phyloP scores from a whole-genome alignment of 164 flowering plant genomes.

The Amborella trichopoda region DNA sequence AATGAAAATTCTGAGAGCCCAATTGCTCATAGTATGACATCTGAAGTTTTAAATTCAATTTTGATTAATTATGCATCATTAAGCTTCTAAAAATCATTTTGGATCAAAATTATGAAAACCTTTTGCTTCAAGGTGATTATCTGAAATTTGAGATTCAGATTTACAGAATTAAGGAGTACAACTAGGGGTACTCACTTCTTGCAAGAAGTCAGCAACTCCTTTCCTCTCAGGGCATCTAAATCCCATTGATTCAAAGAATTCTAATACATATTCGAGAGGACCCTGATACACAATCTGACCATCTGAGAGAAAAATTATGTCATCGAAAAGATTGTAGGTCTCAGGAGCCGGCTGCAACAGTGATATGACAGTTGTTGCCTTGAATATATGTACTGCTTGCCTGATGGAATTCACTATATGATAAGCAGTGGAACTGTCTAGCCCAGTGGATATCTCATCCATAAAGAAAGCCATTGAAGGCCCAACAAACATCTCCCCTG shows the following conservation, averaged over 20 bases:
- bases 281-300: constrained; percentile 35
- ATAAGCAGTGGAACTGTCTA: constrained; percentile 2
- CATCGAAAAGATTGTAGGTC: constrained; percentile 24
- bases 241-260: constrained; percentile 11
- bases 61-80: too few relatives aligned
- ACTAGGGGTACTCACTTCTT: constrained; percentile 27
- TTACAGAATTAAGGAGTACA: too few relatives aligned
- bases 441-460: constrained; percentile 9
- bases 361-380: constrained; percentile 35
- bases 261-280: constrained; percentile 23
- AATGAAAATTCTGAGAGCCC: too few relatives aligned
- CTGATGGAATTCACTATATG: constrained; percentile 35
- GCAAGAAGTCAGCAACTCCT: constrained; percentile 11
- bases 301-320: constrained; percentile 4
- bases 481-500: constrained; percentile 12
- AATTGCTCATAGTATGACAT: too few relatives aligned
- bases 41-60: too few relatives aligned
- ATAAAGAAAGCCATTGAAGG: constrained; percentile 6
- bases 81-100: too few relatives aligned
- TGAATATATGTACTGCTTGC: constrained; percentile 31
- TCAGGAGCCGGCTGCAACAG: constrained; percentile 55
- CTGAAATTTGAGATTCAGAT: too few relatives aligned
- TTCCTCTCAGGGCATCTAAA: constrained; percentile 11
- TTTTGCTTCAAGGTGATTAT: too few relatives aligned
- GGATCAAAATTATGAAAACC: too few relatives aligned